Base-by-base conservation (phyloP, 2,329 filamentous ascomycete genomes). In the Aureobasidium mangrovei region DNA sequence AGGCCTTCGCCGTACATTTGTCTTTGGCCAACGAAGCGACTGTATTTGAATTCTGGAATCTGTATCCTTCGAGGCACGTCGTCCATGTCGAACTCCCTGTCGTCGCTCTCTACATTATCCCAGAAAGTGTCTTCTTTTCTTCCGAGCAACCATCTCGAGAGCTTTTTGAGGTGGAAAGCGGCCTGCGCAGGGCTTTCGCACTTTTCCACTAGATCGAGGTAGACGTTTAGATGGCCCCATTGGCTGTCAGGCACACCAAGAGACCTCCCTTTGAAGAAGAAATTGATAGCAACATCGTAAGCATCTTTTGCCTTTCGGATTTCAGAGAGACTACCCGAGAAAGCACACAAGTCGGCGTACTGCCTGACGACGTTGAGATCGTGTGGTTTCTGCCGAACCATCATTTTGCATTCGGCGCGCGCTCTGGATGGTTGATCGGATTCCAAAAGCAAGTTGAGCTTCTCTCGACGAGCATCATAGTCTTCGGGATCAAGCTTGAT, bases 141-240 rank as follows among this genome's bases (percentile, higher is more conserved):
- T 7, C 88, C 87, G 38, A 95, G 75, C 53, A 95, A 76, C 89
- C 90, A 95, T 55, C 94, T 78, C 26, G 86, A 81, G 12, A 95
- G 70, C 2, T 76, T 75, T 65, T 87, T 93, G 9, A 94, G 74
- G 58, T 85, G 80, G 29, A 69, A 69, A 2, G 95, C 78, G 2
- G 86, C 90, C 59, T 84, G 77, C 4, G 75, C 69, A 62, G 84
- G 85, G 53, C 80, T 76, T 36, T 78, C 77, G 7, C 81, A 70
- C 45, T 83, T 80, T 29, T 83, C 81, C 57, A 91, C 83, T 18
- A 97, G 77, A 63, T 96, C 89, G 38, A 89, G 79, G 60, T 93
- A 95, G 53, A 91, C 85, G 57, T 89, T 86, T 40, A 94, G 75
- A 66, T 97, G 86, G 52, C 85, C 83, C 91, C 91, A 98, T 46